Percentiles rank a stretch among this genome's conserved stretches.
Evolutionary conservation across 441 rosid genomes (phyloP).

Genomic region (Adansonia gregorii): DNA sequence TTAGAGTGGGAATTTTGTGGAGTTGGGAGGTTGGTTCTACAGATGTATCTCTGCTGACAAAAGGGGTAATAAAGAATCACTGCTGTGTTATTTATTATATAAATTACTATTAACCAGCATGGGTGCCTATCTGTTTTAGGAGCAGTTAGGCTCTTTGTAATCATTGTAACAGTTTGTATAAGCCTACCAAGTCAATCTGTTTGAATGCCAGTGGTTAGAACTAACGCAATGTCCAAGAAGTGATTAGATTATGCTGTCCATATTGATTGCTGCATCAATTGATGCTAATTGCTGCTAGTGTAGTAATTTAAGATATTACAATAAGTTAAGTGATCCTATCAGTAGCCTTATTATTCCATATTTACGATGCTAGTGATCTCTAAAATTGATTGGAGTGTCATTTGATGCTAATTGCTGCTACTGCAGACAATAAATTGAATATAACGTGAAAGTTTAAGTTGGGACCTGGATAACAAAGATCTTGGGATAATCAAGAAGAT

Average conservation of each 20-base stretch:
- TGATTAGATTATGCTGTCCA: neutral
- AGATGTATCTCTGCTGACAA: neutral
- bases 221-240: neutral
- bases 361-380: neutral
- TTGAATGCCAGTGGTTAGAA: slow-evolving; percentile 4
- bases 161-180: neutral
- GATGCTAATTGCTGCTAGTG: neutral
- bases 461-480: neutral
- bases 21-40: neutral
- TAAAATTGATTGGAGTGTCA: neutral
- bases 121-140: neutral
- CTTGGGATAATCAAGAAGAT: neutral
- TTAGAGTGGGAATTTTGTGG: neutral
- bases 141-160: neutral
- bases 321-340: neutral
- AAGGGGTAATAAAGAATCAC: neutral
- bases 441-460: neutral
- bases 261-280: neutral
- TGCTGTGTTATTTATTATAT: neutral
- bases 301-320: neutral
- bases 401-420: neutral
- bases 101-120: neutral
- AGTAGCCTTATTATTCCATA: neutral
- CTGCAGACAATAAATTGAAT: slow-evolving; percentile 15
- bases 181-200: neutral